phyloP scores from a whole-genome alignment of 352 stramenopile species.

The Pythium rishiriense region DNA sequence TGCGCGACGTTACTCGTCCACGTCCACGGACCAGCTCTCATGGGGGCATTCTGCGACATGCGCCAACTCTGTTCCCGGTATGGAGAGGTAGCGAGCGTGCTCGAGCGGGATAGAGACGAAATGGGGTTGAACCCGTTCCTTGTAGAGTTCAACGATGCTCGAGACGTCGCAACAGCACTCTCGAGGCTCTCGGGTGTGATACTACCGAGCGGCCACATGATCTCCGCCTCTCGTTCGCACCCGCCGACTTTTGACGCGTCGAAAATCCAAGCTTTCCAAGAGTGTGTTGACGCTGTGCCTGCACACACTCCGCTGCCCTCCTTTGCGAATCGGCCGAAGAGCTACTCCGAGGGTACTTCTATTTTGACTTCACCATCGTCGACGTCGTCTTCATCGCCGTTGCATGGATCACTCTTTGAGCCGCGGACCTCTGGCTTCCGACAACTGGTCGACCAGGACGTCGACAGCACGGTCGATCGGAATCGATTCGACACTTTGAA shows the following conservation, averaged over 20 bases:
- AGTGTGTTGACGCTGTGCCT: slow-evolving; percentile 36
- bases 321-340: slow-evolving; percentile 41
- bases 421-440: slow-evolving; percentile 7
- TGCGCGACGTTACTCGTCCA: slow-evolving; percentile 58
- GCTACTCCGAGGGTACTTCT: slow-evolving; percentile 64
- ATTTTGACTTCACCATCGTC: slow-evolving; percentile 62
- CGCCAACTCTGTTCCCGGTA: slow-evolving; percentile 67
- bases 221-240: slow-evolving; percentile 49
- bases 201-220: slow-evolving; percentile 35
- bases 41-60: slow-evolving; percentile 38
- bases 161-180: slow-evolving; percentile 48
- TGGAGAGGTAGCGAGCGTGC: slow-evolving; percentile 71
- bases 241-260: slow-evolving; percentile 56
- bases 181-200: slow-evolving; percentile 34
- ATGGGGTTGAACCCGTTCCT: slow-evolving; percentile 47
- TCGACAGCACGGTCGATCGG: slow-evolving; percentile 1
- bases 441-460: slow-evolving; percentile 5
- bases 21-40: slow-evolving; percentile 31
- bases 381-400: slow-evolving; percentile 61
- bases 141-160: slow-evolving; percentile 76
- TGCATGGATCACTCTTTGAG: slow-evolving; percentile 64
- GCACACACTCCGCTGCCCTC: neutral
- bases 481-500: neutral
- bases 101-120: slow-evolving; percentile 43
- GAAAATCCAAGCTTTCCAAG: slow-evolving; percentile 68